phyloP scores from a whole-genome alignment of 352 stramenopile species.

The Globisporangium polare region DNA sequence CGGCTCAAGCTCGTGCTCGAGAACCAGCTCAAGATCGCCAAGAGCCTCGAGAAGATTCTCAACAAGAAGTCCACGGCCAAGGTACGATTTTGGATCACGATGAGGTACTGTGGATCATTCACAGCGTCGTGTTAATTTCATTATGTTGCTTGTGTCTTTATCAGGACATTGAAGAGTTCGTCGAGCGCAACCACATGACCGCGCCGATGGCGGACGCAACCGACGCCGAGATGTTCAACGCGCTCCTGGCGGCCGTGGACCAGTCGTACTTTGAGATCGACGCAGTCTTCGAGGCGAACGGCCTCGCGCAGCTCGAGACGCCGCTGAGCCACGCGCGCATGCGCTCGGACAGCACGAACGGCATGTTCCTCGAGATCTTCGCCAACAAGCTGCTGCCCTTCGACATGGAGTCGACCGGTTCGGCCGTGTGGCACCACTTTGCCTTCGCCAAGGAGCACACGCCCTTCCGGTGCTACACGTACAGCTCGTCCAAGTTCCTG shows the following conservation, averaged over 20 bases:
- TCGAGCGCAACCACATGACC: neutral
- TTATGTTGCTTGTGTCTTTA: neutral
- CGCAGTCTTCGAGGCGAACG: constrained; percentile 2
- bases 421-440: constrained; percentile 40
- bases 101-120: too few species aligned
- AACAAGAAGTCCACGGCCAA: neutral
- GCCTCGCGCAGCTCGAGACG: constrained; percentile 1
- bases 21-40: constrained; percentile 41
- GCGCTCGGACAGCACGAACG: constrained; percentile 3
- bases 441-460: constrained; percentile 8
- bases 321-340: neutral
- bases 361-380: constrained; percentile 39
- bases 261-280: constrained; percentile 4
- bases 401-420: constrained; percentile 25
- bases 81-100: neutral
- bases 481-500: constrained; percentile 6
- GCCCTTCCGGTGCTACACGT: constrained; percentile 10
- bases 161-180: neutral
- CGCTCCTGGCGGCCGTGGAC: neutral
- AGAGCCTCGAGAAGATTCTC: constrained; percentile 26
- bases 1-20: constrained; percentile 31
- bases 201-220: neutral
- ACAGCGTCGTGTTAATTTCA: neutral
- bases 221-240: neutral
- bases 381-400: constrained; percentile 37